A percentile compares a stretch with the other conserved stretches of the same genome.
These are phyloP conservation scores for Leccinum arenicola DNA, from an alignment of 768 basidiomycete genomes.

Conservation along the genomic window DNA sequence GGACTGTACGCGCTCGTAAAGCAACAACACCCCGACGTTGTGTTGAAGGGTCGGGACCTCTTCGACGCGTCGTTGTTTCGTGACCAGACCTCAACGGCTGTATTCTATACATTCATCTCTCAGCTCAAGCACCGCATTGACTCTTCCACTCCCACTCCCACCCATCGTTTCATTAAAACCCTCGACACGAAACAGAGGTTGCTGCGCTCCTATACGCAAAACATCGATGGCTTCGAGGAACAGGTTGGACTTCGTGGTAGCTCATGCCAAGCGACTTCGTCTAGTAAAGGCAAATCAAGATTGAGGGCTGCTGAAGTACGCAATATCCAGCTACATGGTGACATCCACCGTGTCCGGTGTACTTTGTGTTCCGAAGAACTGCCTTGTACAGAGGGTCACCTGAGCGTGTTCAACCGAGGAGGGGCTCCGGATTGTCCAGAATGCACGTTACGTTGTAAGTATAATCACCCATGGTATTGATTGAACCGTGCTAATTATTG, in stretches of 20 bases:
- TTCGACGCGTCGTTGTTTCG: conserved; percentile 93
- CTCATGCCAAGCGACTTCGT: conserved; percentile 48
- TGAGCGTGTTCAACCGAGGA: conserved; percentile 65
- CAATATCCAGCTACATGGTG: conserved; percentile 92
- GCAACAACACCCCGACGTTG: conserved; percentile 73
- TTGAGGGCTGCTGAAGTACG: conserved; percentile 69
- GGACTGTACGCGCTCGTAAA: conserved; percentile 91
- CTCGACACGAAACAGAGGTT: conserved; percentile 83
- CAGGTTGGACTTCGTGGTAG: conserved; percentile 70
- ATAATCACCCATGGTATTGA: conserved; percentile 9
- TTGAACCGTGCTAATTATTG: neutral
- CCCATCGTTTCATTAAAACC: conserved; percentile 85
- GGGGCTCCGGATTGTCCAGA: conserved; percentile 83
- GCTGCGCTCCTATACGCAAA: conserved; percentile 92
- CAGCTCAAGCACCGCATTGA: conserved; percentile 84
- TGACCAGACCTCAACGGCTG: conserved; percentile 76
- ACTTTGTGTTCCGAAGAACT: conserved; percentile 79
- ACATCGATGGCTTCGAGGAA: conserved; percentile 94
- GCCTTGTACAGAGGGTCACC: conserved; percentile 61
- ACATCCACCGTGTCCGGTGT: conserved; percentile 90
- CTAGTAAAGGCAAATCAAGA: conserved; percentile 68
- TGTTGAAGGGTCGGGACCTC: conserved; percentile 90
- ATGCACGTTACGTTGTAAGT: conserved; percentile 78
- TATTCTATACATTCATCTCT: conserved; percentile 95
- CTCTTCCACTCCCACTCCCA: conserved; percentile 73